These are phyloP conservation scores for Cladophialophora immunda DNA, from an alignment of 2,329 filamentous ascomycete genomes.

Conservation along the genomic window DNA sequence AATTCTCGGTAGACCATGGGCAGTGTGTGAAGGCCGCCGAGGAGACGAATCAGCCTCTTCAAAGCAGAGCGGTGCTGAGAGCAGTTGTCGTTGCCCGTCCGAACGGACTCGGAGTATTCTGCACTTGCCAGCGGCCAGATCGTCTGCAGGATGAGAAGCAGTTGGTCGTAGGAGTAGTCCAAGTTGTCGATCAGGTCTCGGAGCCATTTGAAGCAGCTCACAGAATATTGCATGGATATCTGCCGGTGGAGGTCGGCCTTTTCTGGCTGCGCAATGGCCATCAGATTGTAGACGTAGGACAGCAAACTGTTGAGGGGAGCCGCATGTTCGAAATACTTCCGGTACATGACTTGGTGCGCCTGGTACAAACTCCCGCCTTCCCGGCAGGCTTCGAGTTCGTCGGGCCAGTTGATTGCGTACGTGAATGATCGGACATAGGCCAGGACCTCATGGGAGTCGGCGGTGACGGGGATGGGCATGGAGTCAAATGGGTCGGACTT, in stretches of 20 bases:
- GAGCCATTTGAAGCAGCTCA: slow-evolving; percentile 13
- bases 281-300: slow-evolving; percentile 20
- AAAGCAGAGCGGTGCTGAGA: slow-evolving; percentile 8
- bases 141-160: slow-evolving; percentile 13
- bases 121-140: slow-evolving; percentile 19
- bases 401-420: slow-evolving; percentile 18
- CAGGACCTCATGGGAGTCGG: slow-evolving; percentile 12
- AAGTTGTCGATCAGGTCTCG: slow-evolving; percentile 5
- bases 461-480: slow-evolving; percentile 6
- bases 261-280: slow-evolving; percentile 16
- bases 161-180: slow-evolving; percentile 17
- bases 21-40: slow-evolving; percentile 1
- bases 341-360: not conserved
- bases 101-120: slow-evolving; percentile 17
- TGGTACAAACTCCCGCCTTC: slow-evolving; percentile 11
- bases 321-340: slow-evolving; percentile 13
- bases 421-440: slow-evolving; percentile 13
- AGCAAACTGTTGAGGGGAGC: slow-evolving; percentile 13
- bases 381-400: slow-evolving; percentile 13
- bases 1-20: slow-evolving; percentile 16
- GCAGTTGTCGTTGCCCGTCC: slow-evolving; percentile 8
- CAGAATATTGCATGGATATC: slow-evolving; percentile 13
- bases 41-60: not conserved
- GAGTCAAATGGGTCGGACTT: slow-evolving; percentile 14
- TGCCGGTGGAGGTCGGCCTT: slow-evolving; percentile 7